Evolutionary conservation across 148 eudicot species (phyloP).

Genomic region (Rhododendron simsii): DNA sequence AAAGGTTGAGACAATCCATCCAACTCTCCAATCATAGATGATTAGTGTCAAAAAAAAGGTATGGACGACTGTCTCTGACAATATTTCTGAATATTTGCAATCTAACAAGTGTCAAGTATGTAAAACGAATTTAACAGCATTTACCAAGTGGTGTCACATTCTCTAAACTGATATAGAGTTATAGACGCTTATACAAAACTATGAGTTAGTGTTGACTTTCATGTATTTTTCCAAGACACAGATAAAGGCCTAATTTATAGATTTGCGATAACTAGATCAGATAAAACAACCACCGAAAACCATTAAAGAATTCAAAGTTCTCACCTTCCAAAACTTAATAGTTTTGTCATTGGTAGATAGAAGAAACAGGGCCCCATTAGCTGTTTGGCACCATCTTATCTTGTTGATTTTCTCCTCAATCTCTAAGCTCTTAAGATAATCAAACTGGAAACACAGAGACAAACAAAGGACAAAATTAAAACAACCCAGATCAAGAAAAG

Average conservation of each 20-base stretch:
- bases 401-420: constrained; percentile 99
- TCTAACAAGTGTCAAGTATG: background rate
- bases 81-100: background rate
- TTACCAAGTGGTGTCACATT: background rate
- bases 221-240: background rate
- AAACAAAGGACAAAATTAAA: constrained; percentile 6
- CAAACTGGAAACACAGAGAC: constrained; percentile 57
- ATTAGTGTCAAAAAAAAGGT: background rate
- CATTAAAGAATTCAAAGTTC: background rate
- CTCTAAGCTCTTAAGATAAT: constrained; percentile 98
- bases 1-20: background rate
- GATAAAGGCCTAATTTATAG: background rate
- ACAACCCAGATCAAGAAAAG: constrained; percentile 6
- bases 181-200: background rate
- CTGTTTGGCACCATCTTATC: constrained; percentile 97
- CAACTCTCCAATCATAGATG: background rate
- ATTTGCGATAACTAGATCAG: background rate
- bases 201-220: background rate
- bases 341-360: constrained; percentile 96
- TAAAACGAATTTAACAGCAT: background rate
- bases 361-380: constrained; percentile 89
- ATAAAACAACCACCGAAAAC: background rate
- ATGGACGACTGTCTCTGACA: background rate
- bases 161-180: background rate
- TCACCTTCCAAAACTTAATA: constrained; percentile 96